Percentiles rank a stretch among this genome's conserved stretches.
Conservation (phyloP, 2,329 filamentous ascomycete species). For the Fonsecaea pedrosoi region DNA sequence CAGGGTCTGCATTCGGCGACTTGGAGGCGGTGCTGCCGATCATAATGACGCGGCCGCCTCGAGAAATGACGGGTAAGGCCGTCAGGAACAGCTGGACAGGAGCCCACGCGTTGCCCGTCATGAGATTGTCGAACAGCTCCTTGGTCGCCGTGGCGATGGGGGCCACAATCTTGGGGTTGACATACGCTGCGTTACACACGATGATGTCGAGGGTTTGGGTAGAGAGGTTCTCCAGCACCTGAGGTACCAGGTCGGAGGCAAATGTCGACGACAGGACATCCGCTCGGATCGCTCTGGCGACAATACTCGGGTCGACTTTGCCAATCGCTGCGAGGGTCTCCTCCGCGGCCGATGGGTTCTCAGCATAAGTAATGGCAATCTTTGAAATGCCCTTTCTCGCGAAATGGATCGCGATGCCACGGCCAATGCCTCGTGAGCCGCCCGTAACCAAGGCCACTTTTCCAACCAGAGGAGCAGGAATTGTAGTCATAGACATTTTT, state of each 20-base stretch:
- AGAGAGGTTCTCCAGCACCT: background rate
- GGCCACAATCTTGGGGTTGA: background rate
- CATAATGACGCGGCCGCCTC: constrained; percentile 23
- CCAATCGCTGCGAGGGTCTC: constrained; percentile 10
- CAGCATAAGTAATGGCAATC: constrained; percentile 22
- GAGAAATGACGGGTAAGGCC: constrained; percentile 14
- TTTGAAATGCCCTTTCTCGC: constrained; percentile 70
- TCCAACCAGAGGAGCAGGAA: constrained; percentile 46
- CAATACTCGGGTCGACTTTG: constrained; percentile 8
- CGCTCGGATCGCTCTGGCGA: constrained; percentile 12
- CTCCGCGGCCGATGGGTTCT: constrained; percentile 9
- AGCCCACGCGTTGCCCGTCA: constrained; percentile 25
- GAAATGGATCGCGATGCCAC: constrained; percentile 81
- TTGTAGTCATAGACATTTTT: constrained; percentile 17
- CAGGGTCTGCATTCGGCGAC: constrained; percentile 15
- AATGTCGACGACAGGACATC: constrained; percentile 17
- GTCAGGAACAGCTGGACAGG: constrained; percentile 18
- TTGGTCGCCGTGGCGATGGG: constrained; percentile 8
- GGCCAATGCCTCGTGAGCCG: constrained; percentile 82
- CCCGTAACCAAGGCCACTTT: constrained; percentile 87
- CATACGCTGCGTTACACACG: constrained; percentile 18
- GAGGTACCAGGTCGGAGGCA: constrained; percentile 15
- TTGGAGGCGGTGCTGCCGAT: constrained; percentile 10
- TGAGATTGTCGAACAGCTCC: constrained; percentile 17
- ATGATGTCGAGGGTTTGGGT: constrained; percentile 21